Conservation (phyloP, 352 stramenopile genomes). For the Phytopythium delawarense region DNA sequence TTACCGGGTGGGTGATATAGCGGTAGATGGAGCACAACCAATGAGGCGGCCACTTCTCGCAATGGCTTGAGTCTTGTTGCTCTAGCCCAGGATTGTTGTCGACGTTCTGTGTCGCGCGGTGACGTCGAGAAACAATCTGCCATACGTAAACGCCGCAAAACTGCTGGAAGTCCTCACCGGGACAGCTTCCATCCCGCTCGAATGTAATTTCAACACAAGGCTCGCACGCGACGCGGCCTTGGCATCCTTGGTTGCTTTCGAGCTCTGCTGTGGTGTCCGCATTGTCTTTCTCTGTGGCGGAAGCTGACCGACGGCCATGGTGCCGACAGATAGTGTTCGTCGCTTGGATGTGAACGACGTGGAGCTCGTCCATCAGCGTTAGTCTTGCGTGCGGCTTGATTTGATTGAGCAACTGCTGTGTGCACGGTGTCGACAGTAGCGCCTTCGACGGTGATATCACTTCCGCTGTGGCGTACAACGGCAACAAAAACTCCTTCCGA, state of each 20-base stretch:
- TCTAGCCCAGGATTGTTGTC: not conserved
- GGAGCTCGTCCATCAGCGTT: constrained; percentile 26
- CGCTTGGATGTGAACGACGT: constrained; percentile 28
- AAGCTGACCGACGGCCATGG: not conserved
- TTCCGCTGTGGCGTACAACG: constrained; percentile 39
- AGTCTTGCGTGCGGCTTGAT: constrained; percentile 21
- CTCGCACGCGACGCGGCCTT: not conserved
- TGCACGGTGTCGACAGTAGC: constrained; percentile 26
- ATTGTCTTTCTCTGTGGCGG: not conserved
- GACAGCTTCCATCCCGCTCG: constrained; percentile 33
- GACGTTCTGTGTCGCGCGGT: not conserved
- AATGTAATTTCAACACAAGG: constrained; percentile 22
- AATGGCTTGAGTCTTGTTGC: not conserved
- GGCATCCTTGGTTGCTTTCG: not conserved
- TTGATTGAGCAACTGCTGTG: constrained; percentile 12
- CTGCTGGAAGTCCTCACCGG: constrained; percentile 18
- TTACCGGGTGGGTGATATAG: constrained; percentile 43
- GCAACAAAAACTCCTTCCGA: constrained; percentile 42
- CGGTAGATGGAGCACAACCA: constrained; percentile 58
- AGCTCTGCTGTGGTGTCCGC: not conserved
- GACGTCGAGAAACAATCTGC: constrained; percentile 17
- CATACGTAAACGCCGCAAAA: constrained; percentile 38
- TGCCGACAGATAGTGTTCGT: constrained; percentile 1
- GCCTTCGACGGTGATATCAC: constrained; percentile 22
- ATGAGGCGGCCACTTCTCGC: constrained; percentile 11